Conservation (phyloP, 108 stramenopile species). For the Fragilariopsis cylindrus region DNA sequence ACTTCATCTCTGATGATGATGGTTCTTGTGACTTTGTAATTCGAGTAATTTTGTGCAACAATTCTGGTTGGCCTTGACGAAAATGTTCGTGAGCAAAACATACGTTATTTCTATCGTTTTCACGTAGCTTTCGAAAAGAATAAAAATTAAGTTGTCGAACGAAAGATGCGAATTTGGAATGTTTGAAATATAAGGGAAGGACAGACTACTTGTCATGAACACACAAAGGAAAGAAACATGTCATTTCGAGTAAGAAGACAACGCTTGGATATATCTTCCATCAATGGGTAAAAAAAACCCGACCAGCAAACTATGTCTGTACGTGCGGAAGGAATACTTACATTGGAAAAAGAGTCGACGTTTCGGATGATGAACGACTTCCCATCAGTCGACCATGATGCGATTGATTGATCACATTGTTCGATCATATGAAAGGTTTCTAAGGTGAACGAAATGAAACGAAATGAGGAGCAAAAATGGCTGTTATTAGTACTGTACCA, state of each 20-base stretch:
- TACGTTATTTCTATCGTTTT: constrained; percentile 2
- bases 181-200: constrained; percentile 88
- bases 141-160: constrained; percentile 51
- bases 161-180: constrained; percentile 82
- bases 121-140: constrained; percentile 36
- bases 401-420: constrained; percentile 25
- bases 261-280: neutral
- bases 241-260: too few relatives aligned
- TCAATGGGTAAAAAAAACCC: neutral
- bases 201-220: constrained; percentile 13
- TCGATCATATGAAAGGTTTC: constrained; percentile 42
- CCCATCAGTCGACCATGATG: constrained; percentile 55
- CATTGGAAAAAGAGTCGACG: constrained; percentile 47
- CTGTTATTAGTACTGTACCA: too few relatives aligned
- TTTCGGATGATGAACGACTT: constrained; percentile 64
- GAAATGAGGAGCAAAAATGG: too few relatives aligned
- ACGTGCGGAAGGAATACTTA: constrained; percentile 4
- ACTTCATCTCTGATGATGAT: constrained; percentile 20
- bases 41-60: constrained; percentile 28
- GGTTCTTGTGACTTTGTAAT: constrained; percentile 33
- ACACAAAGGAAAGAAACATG: too few relatives aligned
- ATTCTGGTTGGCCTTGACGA: constrained; percentile 24
- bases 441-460: neutral
- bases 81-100: constrained; percentile 31
- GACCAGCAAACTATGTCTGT: neutral